These are phyloP conservation scores for Obelidium mucronatum DNA, from an alignment of 192 early-diverging fungal species.

Conservation along the genomic window DNA sequence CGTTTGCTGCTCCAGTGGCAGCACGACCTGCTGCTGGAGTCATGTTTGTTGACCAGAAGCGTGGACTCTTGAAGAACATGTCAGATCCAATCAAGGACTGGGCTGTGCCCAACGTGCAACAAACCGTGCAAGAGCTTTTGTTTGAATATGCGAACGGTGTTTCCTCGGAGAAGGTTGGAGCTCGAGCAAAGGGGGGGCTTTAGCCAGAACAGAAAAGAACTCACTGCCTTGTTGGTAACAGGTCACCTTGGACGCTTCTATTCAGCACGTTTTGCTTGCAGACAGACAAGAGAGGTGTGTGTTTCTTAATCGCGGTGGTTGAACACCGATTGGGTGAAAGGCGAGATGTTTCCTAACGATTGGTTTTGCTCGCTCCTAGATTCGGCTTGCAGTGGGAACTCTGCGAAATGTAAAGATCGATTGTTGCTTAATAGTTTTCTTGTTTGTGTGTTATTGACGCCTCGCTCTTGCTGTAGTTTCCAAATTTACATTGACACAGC, in stretches of 20 bases:
- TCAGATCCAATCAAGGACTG: slow-evolving; percentile 25
- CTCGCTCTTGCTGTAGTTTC: not conserved
- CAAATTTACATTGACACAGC: slow-evolving; percentile 27
- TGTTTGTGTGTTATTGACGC: not conserved
- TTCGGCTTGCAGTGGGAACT: slow-evolving; percentile 26
- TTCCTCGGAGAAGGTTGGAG: not conserved
- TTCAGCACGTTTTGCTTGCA: slow-evolving; percentile 4
- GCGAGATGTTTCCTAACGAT: no score
- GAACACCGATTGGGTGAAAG: not conserved
- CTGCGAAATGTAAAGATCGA: slow-evolving; percentile 20
- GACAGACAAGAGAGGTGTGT: slow-evolving; percentile 29
- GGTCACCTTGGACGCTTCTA: slow-evolving; percentile 21
- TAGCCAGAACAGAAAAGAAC: no score
- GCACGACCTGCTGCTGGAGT: no score
- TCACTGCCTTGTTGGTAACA: no score
- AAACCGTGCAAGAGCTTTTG: slow-evolving; percentile 24
- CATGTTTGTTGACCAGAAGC: slow-evolving; percentile 8
- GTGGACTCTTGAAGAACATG: not conserved
- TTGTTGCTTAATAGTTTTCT: not conserved
- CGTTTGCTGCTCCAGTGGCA: no score
- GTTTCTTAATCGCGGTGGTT: not conserved
- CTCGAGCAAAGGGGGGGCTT: no score
- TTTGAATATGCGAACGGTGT: slow-evolving; percentile 27
- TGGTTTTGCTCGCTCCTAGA: not conserved
- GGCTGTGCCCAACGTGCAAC: slow-evolving; percentile 27